Evolutionary conservation across 306 rosid genomes (phyloP).

Genomic region (Senna siamea): DNA sequence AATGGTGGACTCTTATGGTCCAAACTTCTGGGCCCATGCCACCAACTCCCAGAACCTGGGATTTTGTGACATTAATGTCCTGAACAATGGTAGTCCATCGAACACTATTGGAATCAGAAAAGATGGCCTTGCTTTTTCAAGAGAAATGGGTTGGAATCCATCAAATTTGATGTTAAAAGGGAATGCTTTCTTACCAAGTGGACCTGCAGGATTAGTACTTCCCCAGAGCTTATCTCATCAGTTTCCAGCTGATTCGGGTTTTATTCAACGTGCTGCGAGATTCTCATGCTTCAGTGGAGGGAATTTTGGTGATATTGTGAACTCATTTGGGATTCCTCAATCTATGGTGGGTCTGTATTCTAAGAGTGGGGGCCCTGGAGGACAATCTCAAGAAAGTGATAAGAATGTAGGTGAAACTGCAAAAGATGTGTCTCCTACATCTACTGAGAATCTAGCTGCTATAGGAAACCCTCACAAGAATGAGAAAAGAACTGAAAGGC

Average conservation of each 20-base stretch:
- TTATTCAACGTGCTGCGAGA: conserved; percentile 87
- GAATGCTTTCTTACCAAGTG: conserved; percentile 58
- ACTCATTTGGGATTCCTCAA: conserved; percentile 64
- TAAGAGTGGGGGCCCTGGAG: conserved; percentile 43
- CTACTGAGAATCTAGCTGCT: conserved; percentile 48
- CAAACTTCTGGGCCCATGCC: conserved; percentile 64
- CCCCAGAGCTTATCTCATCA: conserved; percentile 83
- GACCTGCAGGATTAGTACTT: conserved; percentile 52
- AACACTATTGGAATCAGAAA: conserved; percentile 51
- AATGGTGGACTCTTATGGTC: conserved; percentile 67
- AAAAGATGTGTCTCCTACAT: conserved; percentile 44
- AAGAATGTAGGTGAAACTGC: conserved; percentile 55
- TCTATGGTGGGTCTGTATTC: conserved; percentile 49
- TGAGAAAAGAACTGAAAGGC: conserved; percentile 60
- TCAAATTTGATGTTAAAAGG: conserved; percentile 58
- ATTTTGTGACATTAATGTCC: conserved; percentile 59
- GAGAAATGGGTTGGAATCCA: conserved; percentile 72
- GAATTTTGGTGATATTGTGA: conserved; percentile 56
- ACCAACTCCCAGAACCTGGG: conserved; percentile 65
- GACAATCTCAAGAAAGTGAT: conserved; percentile 54
- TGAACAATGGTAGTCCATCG: conserved; percentile 49
- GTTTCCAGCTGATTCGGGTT: conserved; percentile 86
- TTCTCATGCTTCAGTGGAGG: conserved; percentile 79
- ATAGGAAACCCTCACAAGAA: conserved; percentile 58
- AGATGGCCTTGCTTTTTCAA: conserved; percentile 52